Conservation (phyloP, 1,284 basidiomycete species). For the Boletus smithii region DNA sequence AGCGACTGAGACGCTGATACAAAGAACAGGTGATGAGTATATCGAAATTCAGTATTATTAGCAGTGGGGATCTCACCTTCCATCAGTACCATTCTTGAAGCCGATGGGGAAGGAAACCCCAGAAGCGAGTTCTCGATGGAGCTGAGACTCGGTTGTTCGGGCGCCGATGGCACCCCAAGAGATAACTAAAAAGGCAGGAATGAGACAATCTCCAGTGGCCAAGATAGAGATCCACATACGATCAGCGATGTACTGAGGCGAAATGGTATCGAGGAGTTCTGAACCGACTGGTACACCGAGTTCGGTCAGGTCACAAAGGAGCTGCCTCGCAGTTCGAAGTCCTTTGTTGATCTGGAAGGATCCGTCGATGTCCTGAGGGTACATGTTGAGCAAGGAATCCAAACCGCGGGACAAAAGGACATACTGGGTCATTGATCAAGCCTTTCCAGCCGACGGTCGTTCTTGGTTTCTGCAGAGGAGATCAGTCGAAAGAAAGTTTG, state of each 20-base stretch:
- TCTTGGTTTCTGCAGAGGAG: constrained; percentile 64
- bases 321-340: constrained; percentile 79
- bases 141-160: constrained; percentile 91
- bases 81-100: constrained; percentile 99
- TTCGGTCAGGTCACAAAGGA: constrained; percentile 87
- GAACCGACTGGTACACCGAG: constrained; percentile 91
- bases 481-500: constrained; percentile 3
- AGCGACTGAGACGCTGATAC: constrained; percentile 61
- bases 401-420: neutral
- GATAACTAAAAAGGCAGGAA: constrained; percentile 47
- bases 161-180: constrained; percentile 99
- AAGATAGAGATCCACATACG: constrained; percentile 37
- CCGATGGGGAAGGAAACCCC: constrained; percentile 89
- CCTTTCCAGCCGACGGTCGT: constrained; percentile 92
- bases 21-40: constrained; percentile 12
- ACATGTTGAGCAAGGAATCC: neutral
- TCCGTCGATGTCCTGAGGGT: constrained; percentile 71
- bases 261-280: constrained; percentile 93
- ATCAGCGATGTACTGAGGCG: constrained; percentile 79
- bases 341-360: constrained; percentile 98
- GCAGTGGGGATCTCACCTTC: constrained; percentile 53
- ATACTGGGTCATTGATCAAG: constrained; percentile 76
- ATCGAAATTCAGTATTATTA: neutral
- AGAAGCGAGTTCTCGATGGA: constrained; percentile 90
- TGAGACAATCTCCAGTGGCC: neutral